Conservation (phyloP, 1,284 basidiomycete genomes). For the Puccinia hordei region DNA sequence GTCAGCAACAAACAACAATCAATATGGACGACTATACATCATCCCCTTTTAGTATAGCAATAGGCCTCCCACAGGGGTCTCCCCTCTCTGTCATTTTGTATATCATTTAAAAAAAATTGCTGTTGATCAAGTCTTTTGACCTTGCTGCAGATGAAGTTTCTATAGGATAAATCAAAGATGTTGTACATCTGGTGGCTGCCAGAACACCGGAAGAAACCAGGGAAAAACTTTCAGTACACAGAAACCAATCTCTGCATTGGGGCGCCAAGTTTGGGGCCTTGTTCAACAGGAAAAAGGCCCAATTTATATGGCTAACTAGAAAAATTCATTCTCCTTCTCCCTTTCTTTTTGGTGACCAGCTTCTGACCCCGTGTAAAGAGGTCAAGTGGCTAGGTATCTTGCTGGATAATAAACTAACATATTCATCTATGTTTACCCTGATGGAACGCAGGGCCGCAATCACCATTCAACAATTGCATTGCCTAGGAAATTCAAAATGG, state of each 20-base stretch:
- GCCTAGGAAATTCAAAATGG: background rate
- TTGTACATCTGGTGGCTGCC: background rate
- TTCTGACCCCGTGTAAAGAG: background rate
- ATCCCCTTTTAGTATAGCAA: background rate
- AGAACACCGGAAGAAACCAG: background rate
- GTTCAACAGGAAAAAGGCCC: too few relatives aligned
- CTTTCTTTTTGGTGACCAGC: background rate
- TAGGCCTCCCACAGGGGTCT: background rate
- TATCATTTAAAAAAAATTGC: slow-evolving; percentile 10
- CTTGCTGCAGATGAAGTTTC: background rate
- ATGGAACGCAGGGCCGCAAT: background rate
- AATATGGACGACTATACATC: slow-evolving; percentile 6
- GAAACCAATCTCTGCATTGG: background rate
- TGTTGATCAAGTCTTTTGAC: background rate
- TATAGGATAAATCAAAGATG: slow-evolving; percentile 15
- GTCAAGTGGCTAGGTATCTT: slow-evolving; percentile 4
- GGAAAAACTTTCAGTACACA: background rate
- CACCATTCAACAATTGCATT: background rate
- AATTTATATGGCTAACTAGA: background rate
- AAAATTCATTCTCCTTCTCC: background rate
- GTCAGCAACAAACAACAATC: background rate
- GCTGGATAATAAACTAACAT: background rate
- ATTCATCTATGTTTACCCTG: too few relatives aligned
- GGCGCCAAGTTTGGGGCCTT: background rate
- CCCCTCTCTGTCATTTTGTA: slow-evolving; percentile 13